Evolutionary conservation across 495 filamentous ascomycete genomes (phyloP).

Genomic region (Neurospora sp.): DNA sequence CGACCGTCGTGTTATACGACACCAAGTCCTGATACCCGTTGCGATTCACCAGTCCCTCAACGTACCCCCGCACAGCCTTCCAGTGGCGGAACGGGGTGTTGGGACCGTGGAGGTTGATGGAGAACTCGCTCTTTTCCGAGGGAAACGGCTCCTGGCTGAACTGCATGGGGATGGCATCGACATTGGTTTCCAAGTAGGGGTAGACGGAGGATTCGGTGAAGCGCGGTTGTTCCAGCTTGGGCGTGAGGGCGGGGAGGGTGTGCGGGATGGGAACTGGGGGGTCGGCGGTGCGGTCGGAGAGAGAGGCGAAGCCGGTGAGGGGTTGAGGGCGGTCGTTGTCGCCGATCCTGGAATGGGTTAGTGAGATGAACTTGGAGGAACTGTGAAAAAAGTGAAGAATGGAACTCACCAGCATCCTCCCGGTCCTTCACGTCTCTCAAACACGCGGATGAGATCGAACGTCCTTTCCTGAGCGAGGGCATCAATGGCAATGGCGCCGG

Average conservation of each 20-base stretch:
- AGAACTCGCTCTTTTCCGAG: slow-evolving; percentile 13
- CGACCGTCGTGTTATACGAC: slow-evolving; percentile 30
- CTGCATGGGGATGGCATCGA: slow-evolving; percentile 26
- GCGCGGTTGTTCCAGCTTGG: slow-evolving; percentile 31
- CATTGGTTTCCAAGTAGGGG: slow-evolving; percentile 34
- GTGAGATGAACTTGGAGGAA: neutral
- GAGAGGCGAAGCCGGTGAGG: slow-evolving; percentile 27
- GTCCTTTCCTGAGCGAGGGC: slow-evolving; percentile 44
- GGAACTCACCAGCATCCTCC: slow-evolving; percentile 46
- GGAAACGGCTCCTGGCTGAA: slow-evolving; percentile 33
- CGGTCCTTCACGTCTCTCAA: slow-evolving; percentile 46
- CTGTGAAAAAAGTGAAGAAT: neutral
- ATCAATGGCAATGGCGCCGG: slow-evolving; percentile 49
- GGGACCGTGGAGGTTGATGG: slow-evolving; percentile 21
- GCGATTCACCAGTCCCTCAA: slow-evolving; percentile 21
- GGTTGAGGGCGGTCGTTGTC: slow-evolving; percentile 23
- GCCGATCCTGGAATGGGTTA: slow-evolving; percentile 29
- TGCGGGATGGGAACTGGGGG: slow-evolving; percentile 35
- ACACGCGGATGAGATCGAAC: slow-evolving; percentile 48
- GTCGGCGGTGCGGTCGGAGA: slow-evolving; percentile 40
- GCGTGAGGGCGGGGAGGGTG: slow-evolving; percentile 34
- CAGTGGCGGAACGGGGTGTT: slow-evolving; percentile 28
- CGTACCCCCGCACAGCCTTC: slow-evolving; percentile 23
- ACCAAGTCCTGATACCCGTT: slow-evolving; percentile 25
- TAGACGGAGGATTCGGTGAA: slow-evolving; percentile 40